A percentile compares a stretch with the other conserved stretches of the same genome.
Conservation (phyloP, 345 rosid genomes). For the Linum trigynum region DNA sequence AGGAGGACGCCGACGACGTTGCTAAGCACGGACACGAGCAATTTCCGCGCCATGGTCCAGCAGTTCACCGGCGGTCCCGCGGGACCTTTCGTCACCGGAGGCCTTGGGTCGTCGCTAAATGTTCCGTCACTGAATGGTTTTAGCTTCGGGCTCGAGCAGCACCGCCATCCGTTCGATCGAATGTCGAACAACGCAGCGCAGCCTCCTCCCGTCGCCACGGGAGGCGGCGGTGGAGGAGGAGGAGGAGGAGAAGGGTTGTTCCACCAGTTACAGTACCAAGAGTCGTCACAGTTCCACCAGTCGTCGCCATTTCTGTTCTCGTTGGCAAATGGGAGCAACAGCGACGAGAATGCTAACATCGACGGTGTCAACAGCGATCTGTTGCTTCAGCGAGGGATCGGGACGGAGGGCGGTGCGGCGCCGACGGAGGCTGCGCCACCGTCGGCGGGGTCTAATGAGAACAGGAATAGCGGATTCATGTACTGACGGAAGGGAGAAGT, state of each 20-base stretch:
- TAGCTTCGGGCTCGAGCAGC: slow-evolving; percentile 23
- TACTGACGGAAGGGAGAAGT: slow-evolving; percentile 32
- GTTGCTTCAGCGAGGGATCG: slow-evolving; percentile 24
- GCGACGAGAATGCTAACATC: background rate
- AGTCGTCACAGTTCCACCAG: slow-evolving; percentile 18
- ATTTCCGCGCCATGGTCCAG: slow-evolving; percentile 94
- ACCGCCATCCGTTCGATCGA: background rate
- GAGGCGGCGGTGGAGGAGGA: background rate
- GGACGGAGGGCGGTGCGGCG: slow-evolving; percentile 17
- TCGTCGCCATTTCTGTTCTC: slow-evolving; percentile 30
- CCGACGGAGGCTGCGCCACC: slow-evolving; percentile 10
- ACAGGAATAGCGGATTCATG: slow-evolving; percentile 29
- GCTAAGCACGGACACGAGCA: slow-evolving; percentile 77
- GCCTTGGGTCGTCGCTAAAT: slow-evolving; percentile 7
- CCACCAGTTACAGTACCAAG: slow-evolving; percentile 14
- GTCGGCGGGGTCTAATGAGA: slow-evolving; percentile 25
- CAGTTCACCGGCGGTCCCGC: slow-evolving; percentile 86
- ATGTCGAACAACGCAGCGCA: background rate
- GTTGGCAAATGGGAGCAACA: slow-evolving; percentile 14
- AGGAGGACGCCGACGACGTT: slow-evolving; percentile 90
- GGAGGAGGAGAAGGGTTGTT: background rate
- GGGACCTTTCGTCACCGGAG: slow-evolving; percentile 34
- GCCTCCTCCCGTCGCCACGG: background rate
- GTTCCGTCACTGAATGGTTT: background rate
- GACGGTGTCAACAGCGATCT: slow-evolving; percentile 9